phyloP scores from a whole-genome alignment of 345 rosid genomes.

The Syzygium oleosum region DNA sequence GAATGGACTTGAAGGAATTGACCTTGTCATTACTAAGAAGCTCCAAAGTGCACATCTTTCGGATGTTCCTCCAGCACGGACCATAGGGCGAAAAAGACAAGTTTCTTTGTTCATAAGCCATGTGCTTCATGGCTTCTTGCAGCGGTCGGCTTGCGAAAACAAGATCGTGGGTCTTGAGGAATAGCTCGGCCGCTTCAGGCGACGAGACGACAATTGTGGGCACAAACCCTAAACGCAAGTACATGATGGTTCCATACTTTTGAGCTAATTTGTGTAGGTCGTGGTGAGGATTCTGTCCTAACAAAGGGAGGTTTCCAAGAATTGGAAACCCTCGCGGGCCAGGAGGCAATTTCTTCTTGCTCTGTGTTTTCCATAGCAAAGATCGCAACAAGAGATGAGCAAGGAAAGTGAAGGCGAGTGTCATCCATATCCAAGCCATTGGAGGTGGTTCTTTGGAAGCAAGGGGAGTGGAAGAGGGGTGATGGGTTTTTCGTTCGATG shows the following conservation, averaged over 20 bases:
- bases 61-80: conserved; percentile 27
- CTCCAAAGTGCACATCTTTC: conserved; percentile 38
- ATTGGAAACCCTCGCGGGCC: conserved; percentile 36
- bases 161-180: conserved; percentile 36
- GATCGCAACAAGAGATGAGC: neutral
- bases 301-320: conserved; percentile 24
- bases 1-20: conserved; percentile 12
- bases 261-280: conserved; percentile 19
- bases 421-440: neutral
- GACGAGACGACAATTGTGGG: conserved; percentile 28
- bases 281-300: conserved; percentile 29
- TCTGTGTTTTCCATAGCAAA: conserved; percentile 15
- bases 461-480: neutral
- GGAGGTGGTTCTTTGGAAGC: neutral
- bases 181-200: conserved; percentile 23
- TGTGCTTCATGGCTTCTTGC: conserved; percentile 5
- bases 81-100: conserved; percentile 17
- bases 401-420: neutral
- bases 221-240: conserved; percentile 20
- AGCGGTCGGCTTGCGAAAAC: conserved; percentile 29
- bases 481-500: neutral
- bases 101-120: conserved; percentile 14
- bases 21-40: conserved; percentile 27
- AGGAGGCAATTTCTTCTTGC: conserved; percentile 27
- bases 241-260: conserved; percentile 36